A percentile compares a stretch with the other conserved stretches of the same genome.
Evolutionary conservation across 495 filamentous ascomycete genomes (phyloP).

Genomic region (Aspergillus steynii): DNA sequence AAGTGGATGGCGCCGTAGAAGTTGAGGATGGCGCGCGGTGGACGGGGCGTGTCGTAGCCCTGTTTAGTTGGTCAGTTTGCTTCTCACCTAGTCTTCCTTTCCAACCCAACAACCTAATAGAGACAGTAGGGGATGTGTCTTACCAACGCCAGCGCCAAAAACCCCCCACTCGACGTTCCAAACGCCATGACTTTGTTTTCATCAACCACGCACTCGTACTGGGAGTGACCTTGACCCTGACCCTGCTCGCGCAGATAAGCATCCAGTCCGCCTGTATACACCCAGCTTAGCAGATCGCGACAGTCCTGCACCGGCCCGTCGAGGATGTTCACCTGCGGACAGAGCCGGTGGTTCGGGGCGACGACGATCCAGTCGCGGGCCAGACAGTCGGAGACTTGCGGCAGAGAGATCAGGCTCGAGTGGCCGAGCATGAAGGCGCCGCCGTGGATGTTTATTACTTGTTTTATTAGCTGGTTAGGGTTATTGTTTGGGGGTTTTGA

Average conservation of each 20-base stretch:
- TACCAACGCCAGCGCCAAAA: constrained; percentile 34
- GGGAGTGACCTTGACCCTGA: background rate
- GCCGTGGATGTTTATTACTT: constrained; percentile 42
- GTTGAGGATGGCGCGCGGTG: constrained; percentile 32
- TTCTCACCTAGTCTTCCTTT: background rate
- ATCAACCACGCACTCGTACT: constrained; percentile 15
- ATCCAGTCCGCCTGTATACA: constrained; percentile 27
- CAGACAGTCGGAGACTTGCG: constrained; percentile 37
- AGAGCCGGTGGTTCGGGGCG: constrained; percentile 37
- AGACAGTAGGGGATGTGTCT: too few relatives aligned
- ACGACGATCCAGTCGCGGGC: constrained; percentile 39
- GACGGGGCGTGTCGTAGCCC: constrained; percentile 30
- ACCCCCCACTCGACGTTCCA: constrained; percentile 34
- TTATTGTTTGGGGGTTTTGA: background rate
- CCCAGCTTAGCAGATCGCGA: constrained; percentile 31
- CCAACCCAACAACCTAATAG: too few relatives aligned
- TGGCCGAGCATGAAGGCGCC: constrained; percentile 43
- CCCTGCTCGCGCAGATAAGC: constrained; percentile 12
- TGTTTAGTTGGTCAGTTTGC: constrained; percentile 2
- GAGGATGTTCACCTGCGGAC: constrained; percentile 31
- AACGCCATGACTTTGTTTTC: constrained; percentile 33
- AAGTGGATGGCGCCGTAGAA: constrained; percentile 41
- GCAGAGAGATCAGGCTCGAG: constrained; percentile 32
- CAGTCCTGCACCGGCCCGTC: constrained; percentile 34
- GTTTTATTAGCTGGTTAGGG: background rate